Conservation (phyloP, 768 basidiomycete species). For the Grammothele lineata region DNA sequence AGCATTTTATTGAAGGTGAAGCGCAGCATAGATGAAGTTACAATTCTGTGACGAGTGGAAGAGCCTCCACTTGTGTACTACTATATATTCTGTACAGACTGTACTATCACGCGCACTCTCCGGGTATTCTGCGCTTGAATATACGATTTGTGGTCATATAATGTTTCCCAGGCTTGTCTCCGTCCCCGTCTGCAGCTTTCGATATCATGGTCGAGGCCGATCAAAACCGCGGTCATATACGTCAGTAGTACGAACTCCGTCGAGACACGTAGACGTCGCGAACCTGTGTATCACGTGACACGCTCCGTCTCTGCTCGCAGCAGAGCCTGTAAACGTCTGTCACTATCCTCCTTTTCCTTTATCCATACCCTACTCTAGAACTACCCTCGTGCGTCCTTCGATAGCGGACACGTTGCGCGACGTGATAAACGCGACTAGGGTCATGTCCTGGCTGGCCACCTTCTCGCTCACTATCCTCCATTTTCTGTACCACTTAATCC, state of each 20-base stretch:
- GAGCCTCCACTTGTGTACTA: constrained; percentile 1
- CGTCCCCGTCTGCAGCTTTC: too few species aligned
- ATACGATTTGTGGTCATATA: too few species aligned
- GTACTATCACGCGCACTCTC: neutral
- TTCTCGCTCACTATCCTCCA: constrained; percentile 55
- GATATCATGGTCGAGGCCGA: too few species aligned
- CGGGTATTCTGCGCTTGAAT: too few species aligned
- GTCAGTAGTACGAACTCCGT: too few species aligned
- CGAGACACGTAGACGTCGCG: neutral
- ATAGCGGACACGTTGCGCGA: constrained; percentile 7
- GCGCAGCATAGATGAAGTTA: constrained; percentile 64
- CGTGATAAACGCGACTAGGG: constrained; percentile 1
- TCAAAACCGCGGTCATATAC: too few species aligned
- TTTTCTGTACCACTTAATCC: constrained; percentile 45
- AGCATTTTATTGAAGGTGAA: constrained; percentile 87
- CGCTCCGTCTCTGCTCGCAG: neutral
- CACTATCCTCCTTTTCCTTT: neutral
- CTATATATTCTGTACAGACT: constrained; percentile 1
- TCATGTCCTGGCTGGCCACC: constrained; percentile 46
- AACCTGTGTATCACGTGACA: neutral
- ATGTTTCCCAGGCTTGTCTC: too few species aligned
- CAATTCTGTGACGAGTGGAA: constrained; percentile 15
- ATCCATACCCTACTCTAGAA: too few species aligned
- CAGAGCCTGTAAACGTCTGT: too few species aligned
- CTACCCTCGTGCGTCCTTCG: neutral